Conservation (phyloP, 768 basidiomycete genomes). For the Suillus bovinus region DNA sequence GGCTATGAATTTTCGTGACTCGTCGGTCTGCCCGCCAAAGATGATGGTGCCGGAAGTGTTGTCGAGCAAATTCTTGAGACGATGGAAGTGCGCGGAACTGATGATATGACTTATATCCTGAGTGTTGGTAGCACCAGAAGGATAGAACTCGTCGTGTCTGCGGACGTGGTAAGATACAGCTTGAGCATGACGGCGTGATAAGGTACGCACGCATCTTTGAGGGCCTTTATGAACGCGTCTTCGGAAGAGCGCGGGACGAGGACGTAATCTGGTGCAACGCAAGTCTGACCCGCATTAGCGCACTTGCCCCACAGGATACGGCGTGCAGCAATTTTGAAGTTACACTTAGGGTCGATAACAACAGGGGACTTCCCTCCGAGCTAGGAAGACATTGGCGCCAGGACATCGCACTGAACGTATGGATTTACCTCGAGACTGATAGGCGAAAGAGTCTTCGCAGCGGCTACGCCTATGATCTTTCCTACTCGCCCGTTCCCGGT, state of each 20-base stretch:
- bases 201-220: conserved; percentile 43
- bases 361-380: conserved; percentile 78
- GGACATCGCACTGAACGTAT: neutral
- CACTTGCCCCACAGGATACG: conserved; percentile 85
- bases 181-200: neutral
- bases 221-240: conserved; percentile 39
- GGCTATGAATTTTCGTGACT: conserved; percentile 59
- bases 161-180: neutral
- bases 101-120: conserved; percentile 55
- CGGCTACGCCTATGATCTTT: conserved; percentile 67
- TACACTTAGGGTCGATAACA: conserved; percentile 67
- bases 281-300: conserved; percentile 77
- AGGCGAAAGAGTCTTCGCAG: conserved; percentile 76
- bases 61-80: conserved; percentile 64
- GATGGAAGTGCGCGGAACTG: conserved; percentile 51
- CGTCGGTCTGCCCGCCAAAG: conserved; percentile 63
- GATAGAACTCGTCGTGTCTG: conserved; percentile 37
- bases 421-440: conserved; percentile 52
- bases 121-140: conserved; percentile 42
- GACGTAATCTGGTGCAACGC: conserved; percentile 61
- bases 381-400: conserved; percentile 27
- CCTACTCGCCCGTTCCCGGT: conserved; percentile 66
- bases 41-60: conserved; percentile 65
- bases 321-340: conserved; percentile 63
- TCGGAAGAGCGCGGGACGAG: conserved; percentile 45